A percentile compares a stretch with the other conserved stretches of the same genome.
Evolutionary conservation across 225 moss, liverwort and hornwort species (phyloP).

Genomic region (Antitrichia curtipendula): DNA sequence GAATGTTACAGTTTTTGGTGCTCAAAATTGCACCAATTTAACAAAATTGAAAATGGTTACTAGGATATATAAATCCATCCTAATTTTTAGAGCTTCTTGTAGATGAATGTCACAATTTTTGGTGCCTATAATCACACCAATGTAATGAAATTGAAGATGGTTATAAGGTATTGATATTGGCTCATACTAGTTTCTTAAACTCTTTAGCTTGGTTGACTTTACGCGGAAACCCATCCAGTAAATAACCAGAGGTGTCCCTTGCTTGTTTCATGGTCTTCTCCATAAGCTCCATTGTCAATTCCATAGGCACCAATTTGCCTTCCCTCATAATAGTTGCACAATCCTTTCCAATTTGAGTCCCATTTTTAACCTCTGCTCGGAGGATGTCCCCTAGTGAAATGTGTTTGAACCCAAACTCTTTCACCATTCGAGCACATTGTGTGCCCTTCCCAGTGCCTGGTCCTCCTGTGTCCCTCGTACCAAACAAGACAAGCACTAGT

Average conservation of each 20-base stretch:
- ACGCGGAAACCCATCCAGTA: conserved; percentile 77
- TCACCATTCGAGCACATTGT: conserved; percentile 46
- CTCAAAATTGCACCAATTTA: not conserved
- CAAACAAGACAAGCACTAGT: not conserved
- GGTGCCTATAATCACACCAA: fast-evolving
- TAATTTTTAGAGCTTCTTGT: not conserved
- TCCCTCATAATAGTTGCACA: conserved; percentile 58
- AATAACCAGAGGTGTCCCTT: not conserved
- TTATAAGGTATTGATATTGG: not conserved
- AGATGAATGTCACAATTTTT: not conserved
- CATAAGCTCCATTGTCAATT: conserved; percentile 34
- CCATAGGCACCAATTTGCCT: conserved; percentile 58
- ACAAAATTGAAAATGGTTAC: not conserved
- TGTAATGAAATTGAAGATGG: not conserved
- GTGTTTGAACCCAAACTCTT: conserved; percentile 65
- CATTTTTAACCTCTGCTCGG: conserved; percentile 40
- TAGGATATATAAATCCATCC: not conserved
- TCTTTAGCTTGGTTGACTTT: conserved; percentile 61
- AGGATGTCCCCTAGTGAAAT: conserved; percentile 64
- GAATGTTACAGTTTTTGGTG: not conserved
- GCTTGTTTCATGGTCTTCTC: conserved; percentile 32
- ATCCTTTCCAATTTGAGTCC: conserved; percentile 21
- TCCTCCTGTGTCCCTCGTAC: conserved; percentile 24
- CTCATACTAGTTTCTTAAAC: conserved; percentile 39
- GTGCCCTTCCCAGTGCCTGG: conserved; percentile 86